Percentiles rank a stretch among this genome's conserved stretches.
These are phyloP conservation scores for Oryza coarctata DNA, from an alignment of 176 grass and related monocot species.

Conservation along the genomic window DNA sequence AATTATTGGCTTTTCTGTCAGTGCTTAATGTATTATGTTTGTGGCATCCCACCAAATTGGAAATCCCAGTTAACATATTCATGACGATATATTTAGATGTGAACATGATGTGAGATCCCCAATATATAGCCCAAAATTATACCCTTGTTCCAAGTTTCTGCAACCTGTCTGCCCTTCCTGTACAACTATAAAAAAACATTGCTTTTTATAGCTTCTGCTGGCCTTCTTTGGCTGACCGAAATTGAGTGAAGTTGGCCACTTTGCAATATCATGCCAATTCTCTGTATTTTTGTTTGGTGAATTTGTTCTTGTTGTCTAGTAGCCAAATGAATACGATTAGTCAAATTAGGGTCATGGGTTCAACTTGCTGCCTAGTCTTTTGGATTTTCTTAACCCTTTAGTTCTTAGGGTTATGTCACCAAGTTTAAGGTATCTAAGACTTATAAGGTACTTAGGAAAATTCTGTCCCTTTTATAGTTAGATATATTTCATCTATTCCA, in stretches of 20 bases:
- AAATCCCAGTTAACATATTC: not conserved
- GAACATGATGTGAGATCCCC: not conserved
- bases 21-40: not conserved
- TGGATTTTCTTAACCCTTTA: not conserved
- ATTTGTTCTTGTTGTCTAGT: not conserved
- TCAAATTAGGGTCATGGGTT: not conserved
- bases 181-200: not conserved
- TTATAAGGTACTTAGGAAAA: not conserved
- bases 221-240: not conserved
- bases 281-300: not conserved
- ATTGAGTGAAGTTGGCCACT: not conserved
- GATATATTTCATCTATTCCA: not conserved
- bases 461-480: not conserved
- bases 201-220: not conserved
- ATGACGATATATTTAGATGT: not conserved
- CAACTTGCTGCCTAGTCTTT: not conserved
- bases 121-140: conserved; percentile 23
- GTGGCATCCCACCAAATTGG: not conserved
- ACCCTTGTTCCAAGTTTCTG: not conserved
- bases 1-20: not conserved
- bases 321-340: not conserved
- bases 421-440: not conserved
- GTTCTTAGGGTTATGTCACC: not conserved
- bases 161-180: not conserved
- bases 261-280: not conserved